Conservation (phyloP, 306 rosid species). For the Styphnolobium japonicum region DNA sequence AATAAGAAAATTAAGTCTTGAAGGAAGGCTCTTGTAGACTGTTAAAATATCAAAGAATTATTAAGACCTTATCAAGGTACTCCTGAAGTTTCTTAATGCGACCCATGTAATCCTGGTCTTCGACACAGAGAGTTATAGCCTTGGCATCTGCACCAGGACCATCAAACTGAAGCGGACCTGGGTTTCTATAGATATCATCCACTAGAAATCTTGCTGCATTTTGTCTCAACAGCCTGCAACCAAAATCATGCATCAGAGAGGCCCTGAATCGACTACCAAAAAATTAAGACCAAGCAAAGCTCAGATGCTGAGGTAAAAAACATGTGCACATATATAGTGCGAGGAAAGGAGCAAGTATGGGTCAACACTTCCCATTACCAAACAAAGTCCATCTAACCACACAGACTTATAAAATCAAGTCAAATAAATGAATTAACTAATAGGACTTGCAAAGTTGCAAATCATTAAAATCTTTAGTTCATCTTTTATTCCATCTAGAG, state of each 20-base stretch:
- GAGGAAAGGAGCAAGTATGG: neutral
- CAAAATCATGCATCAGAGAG: conserved; percentile 28
- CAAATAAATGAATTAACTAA: neutral
- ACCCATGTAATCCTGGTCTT: conserved; percentile 98
- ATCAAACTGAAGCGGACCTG: conserved; percentile 96
- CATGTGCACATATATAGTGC: neutral
- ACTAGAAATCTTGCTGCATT: conserved; percentile 66
- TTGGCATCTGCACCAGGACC: conserved; percentile 97
- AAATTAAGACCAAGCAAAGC: neutral
- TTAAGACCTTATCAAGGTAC: conserved; percentile 88
- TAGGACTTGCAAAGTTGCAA: neutral
- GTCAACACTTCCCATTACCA: neutral
- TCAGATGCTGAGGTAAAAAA: neutral
- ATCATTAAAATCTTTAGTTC: neutral
- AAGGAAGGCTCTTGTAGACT: neutral
- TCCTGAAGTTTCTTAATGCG: conserved; percentile 91
- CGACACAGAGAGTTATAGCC: conserved; percentile 69
- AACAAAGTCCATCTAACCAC: neutral
- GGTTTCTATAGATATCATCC: conserved; percentile 94
- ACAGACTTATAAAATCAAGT: neutral
- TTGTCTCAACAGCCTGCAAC: conserved; percentile 71
- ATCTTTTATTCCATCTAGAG: neutral
- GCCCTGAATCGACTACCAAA: neutral
- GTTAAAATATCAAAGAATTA: neutral
- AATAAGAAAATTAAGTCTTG: neutral